Percentiles rank a stretch among this genome's conserved stretches.
phyloP scores from a whole-genome alignment of 176 grass and related monocot species.

The Phoenix roebelenii region DNA sequence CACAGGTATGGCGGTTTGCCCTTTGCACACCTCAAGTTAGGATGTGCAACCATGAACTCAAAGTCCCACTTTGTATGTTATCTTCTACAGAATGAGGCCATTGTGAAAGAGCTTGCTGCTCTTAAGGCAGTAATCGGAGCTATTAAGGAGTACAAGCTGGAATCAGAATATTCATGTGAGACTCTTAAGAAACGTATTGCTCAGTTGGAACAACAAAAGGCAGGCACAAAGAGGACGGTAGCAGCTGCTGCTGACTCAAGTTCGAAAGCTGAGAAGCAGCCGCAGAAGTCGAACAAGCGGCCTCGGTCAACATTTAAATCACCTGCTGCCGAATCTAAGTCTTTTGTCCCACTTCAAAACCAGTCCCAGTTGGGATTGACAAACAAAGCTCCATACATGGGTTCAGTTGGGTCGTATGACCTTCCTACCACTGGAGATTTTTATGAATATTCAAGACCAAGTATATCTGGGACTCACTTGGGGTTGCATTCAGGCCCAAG shows the following conservation, averaged over 20 bases:
- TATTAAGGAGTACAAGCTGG: slow-evolving; percentile 39
- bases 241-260: not conserved
- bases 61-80: slow-evolving; percentile 15
- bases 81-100: slow-evolving; percentile 29
- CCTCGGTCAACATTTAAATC: too few relatives aligned
- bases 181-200: slow-evolving; percentile 29
- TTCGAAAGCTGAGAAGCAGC: not conserved
- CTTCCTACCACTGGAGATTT: too few relatives aligned
- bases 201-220: slow-evolving; percentile 24
- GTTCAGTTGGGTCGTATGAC: too few relatives aligned
- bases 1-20: slow-evolving; percentile 29
- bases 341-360: too few relatives aligned
- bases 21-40: slow-evolving; percentile 3
- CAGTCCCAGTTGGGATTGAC: too few relatives aligned
- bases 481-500: too few relatives aligned
- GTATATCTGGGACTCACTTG: too few relatives aligned
- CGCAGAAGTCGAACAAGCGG: too few relatives aligned
- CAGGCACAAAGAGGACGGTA: not conserved
- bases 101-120: slow-evolving; percentile 35
- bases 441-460: too few relatives aligned
- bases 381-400: too few relatives aligned
- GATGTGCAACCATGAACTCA: not conserved
- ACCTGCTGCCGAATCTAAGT: too few relatives aligned
- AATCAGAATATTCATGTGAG: slow-evolving; percentile 34
- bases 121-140: slow-evolving; percentile 41